Percentiles rank a stretch among this genome's conserved stretches.
These are phyloP conservation scores for Aspergillus wentii DNA, from an alignment of 495 filamentous ascomycete genomes.

Conservation along the genomic window DNA sequence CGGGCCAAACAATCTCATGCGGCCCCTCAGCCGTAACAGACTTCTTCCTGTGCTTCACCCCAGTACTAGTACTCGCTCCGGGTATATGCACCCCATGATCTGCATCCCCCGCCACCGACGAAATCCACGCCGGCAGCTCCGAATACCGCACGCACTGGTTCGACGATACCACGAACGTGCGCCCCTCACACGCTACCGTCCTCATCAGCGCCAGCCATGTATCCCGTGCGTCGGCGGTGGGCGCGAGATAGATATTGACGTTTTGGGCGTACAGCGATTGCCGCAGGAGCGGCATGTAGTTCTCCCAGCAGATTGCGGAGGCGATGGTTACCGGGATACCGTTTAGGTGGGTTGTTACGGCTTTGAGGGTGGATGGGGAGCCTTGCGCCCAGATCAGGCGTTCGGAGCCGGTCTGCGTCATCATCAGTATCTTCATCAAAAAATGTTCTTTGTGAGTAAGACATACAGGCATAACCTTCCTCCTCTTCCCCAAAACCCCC, in stretches of 20 bases:
- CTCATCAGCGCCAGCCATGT: constrained; percentile 80
- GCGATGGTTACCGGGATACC: constrained; percentile 74
- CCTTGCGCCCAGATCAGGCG: constrained; percentile 88
- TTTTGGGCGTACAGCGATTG: constrained; percentile 83
- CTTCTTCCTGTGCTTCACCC: constrained; percentile 11
- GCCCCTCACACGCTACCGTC: constrained; percentile 73
- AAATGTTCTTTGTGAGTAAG: too few species aligned
- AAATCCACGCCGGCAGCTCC: constrained; percentile 56
- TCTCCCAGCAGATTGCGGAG: constrained; percentile 95
- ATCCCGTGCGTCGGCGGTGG: constrained; percentile 81
- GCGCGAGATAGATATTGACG: constrained; percentile 87
- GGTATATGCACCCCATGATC: not conserved
- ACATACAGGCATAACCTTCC: constrained; percentile 86
- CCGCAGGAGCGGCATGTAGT: constrained; percentile 86
- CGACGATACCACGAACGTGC: constrained; percentile 77
- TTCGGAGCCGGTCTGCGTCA: constrained; percentile 66
- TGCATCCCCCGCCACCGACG: constrained; percentile 12
- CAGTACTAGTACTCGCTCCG: not conserved
- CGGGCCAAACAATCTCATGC: constrained; percentile 51
- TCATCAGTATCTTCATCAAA: too few species aligned
- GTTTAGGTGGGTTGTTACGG: constrained; percentile 71
- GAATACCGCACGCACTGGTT: constrained; percentile 72
- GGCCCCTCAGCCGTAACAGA: constrained; percentile 43
- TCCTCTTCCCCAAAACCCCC: constrained; percentile 76
- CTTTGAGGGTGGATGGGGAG: constrained; percentile 71